Conservation (phyloP, 257 asterid genomes). For the Cynanchum wilfordii region DNA sequence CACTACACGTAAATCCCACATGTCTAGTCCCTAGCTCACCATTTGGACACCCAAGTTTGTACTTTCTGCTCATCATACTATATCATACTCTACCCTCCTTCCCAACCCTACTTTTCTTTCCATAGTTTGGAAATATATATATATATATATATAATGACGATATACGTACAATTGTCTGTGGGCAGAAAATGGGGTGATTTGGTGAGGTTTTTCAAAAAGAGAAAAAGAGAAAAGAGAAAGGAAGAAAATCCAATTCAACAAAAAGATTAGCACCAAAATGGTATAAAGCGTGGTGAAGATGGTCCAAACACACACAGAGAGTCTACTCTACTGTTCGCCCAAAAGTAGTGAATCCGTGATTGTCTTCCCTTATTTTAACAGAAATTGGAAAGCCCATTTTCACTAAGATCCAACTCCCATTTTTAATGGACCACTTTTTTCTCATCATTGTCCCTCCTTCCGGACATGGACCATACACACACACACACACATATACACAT, state of each 20-base stretch:
- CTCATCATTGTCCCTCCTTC: background rate
- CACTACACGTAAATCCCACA: background rate
- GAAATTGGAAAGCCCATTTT: conserved; percentile 13
- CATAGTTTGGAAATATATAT: too few species aligned
- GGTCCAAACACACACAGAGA: background rate
- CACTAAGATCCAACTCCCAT: background rate
- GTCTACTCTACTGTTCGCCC: background rate
- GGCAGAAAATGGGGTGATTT: conserved; percentile 16
- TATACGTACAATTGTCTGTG: conserved; percentile 5
- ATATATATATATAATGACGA: too few species aligned
- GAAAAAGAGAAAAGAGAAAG: too few species aligned
- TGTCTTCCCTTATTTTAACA: conserved; percentile 1
- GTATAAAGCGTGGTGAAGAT: conserved; percentile 32
- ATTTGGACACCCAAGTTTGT: background rate
- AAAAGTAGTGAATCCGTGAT: conserved; percentile 1
- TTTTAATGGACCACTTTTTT: conserved; percentile 4
- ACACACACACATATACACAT: too few species aligned
- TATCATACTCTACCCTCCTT: too few species aligned
- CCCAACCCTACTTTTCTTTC: too few species aligned
- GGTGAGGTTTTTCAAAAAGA: conserved; percentile 11
- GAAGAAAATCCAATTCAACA: conserved; percentile 25
- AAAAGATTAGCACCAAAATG: conserved; percentile 21
- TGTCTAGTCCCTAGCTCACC: background rate
- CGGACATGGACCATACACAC: background rate
- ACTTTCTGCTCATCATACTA: too few species aligned